Evolutionary conservation across 2,329 filamentous ascomycete species (phyloP).

Genomic region (Blumeria graminis): DNA sequence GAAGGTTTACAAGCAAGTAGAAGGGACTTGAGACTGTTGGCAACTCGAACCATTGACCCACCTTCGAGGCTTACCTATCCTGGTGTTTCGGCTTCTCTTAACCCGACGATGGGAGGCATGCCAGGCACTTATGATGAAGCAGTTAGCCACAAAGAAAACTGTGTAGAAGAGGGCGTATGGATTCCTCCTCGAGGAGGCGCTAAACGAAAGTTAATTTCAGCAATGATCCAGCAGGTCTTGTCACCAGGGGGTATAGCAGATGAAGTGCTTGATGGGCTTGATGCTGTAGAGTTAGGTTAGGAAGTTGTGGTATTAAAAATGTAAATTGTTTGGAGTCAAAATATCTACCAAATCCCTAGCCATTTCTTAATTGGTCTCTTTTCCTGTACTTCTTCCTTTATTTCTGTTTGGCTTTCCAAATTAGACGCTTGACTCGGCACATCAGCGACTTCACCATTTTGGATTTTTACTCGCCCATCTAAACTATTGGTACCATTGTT

Average conservation of each 20-base stretch:
- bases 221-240: conserved; percentile 54
- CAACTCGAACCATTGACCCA: conserved; percentile 50
- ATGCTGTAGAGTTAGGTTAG: conserved; percentile 45
- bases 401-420: conserved; percentile 8
- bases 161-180: conserved; percentile 54
- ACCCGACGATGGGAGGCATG: conserved; percentile 25
- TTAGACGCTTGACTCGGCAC: conserved; percentile 5
- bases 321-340: not conserved
- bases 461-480: not conserved
- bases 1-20: conserved; percentile 16
- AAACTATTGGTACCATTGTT: conserved; percentile 15
- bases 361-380: conserved; percentile 48
- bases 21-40: conserved; percentile 32
- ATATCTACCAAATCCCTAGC: conserved; percentile 52
- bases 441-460: conserved; percentile 2
- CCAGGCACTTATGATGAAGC: conserved; percentile 19
- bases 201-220: conserved; percentile 45
- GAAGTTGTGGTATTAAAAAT: conserved; percentile 5
- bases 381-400: conserved; percentile 20
- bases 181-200: conserved; percentile 64
- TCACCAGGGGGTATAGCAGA: conserved; percentile 59
- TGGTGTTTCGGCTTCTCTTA: conserved; percentile 39
- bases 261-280: conserved; percentile 63
- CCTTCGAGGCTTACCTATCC: conserved; percentile 49
- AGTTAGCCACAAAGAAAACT: conserved; percentile 24